phyloP scores from a whole-genome alignment of 2,329 filamentous ascomycete species.

The Calonectria henricotiae region DNA sequence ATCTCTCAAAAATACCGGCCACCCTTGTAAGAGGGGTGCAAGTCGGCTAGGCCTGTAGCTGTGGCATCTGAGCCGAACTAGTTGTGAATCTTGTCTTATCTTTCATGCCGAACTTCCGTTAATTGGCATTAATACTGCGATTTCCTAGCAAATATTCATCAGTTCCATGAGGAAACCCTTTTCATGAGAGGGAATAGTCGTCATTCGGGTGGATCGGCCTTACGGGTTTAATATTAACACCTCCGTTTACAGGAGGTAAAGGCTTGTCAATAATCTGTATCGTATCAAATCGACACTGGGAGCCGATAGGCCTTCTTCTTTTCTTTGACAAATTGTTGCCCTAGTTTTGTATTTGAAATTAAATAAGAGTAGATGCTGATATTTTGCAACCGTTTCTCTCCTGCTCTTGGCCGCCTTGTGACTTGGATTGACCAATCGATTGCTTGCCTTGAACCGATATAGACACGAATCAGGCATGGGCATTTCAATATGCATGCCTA shows the following conservation, averaged over 20 bases:
- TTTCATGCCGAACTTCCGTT: constrained; percentile 19
- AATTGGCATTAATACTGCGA: background rate
- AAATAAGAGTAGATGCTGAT: constrained; percentile 7
- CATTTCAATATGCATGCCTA: constrained; percentile 10
- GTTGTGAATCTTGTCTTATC: constrained; percentile 3
- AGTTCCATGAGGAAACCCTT: background rate
- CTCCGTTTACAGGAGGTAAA: constrained; percentile 14
- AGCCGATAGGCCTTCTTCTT: background rate
- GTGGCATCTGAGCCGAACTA: background rate
- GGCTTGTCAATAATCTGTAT: constrained; percentile 2
- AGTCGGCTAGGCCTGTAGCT: background rate
- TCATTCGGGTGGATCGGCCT: constrained; percentile 15
- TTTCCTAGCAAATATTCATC: background rate
- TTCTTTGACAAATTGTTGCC: background rate
- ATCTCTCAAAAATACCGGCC: constrained; percentile 11
- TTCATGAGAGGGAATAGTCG: background rate
- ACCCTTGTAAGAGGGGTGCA: constrained; percentile 19
- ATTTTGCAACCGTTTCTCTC: background rate
- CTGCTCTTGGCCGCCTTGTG: background rate
- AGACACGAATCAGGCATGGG: background rate
- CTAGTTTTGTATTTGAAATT: background rate
- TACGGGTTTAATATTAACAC: constrained; percentile 19
- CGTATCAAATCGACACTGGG: background rate
- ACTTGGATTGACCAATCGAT: background rate
- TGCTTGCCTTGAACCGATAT: background rate